Conservation (phyloP, 140 eudicot genomes). For the Ambrosia hybrid region DNA sequence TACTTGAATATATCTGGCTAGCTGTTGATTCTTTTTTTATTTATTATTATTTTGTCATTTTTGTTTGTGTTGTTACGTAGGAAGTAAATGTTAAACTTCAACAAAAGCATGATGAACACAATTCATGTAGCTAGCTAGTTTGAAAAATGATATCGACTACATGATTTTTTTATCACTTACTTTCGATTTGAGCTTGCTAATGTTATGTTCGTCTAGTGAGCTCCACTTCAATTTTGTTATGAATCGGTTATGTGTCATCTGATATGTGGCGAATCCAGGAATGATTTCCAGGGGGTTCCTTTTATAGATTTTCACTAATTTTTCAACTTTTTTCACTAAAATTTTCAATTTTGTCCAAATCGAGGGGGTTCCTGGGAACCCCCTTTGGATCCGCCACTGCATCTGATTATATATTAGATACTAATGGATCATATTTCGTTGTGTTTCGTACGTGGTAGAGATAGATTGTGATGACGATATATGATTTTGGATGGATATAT, state of each 20-base stretch:
- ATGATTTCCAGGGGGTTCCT: no score
- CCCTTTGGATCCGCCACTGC: no score
- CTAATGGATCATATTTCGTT: no score
- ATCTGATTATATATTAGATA: background rate
- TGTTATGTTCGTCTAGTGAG: background rate
- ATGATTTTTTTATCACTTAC: background rate
- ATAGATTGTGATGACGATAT: background rate
- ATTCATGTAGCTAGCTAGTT: background rate
- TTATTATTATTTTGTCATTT: background rate
- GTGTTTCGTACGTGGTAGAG: background rate
- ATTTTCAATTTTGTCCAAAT: no score
- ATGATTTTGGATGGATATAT: background rate
- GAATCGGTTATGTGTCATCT: background rate
- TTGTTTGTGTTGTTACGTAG: background rate
- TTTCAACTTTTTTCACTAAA: no score
- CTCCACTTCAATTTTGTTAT: background rate
- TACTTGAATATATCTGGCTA: background rate
- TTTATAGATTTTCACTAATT: no score
- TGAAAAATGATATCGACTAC: conserved; percentile 5
- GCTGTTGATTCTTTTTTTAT: no score
- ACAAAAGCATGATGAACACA: background rate
- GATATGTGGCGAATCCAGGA: no score
- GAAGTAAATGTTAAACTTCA: conserved; percentile 15
- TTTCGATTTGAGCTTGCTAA: background rate
- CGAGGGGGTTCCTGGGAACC: no score